These are phyloP conservation scores for Pleurotus citrinopileatus DNA, from an alignment of 768 basidiomycete genomes.

Conservation along the genomic window DNA sequence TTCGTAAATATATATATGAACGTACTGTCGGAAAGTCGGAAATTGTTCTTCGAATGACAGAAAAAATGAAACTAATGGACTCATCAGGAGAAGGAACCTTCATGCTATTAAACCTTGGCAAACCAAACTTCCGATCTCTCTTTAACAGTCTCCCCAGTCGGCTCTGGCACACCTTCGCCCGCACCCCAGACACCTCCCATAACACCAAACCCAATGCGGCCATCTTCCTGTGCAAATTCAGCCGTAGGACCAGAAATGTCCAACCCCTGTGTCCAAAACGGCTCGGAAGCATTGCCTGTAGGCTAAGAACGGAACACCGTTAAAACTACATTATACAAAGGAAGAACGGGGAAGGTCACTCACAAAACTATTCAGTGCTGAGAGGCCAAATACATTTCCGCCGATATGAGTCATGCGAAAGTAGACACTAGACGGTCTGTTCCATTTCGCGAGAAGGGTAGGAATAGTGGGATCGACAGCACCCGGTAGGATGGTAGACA, in stretches of 20 bases:
- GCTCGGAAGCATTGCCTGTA: constrained; percentile 17
- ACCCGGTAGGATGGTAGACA: constrained; percentile 19
- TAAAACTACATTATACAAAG: neutral
- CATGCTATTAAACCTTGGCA: constrained; percentile 14
- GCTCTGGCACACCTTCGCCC: constrained; percentile 15
- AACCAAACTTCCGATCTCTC: constrained; percentile 26
- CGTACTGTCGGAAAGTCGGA: too few relatives aligned
- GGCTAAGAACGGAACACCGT: constrained; percentile 12
- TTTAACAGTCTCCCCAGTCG: constrained; percentile 14
- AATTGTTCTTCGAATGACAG: too few relatives aligned
- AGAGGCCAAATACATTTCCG: constrained; percentile 20
- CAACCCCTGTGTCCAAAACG: constrained; percentile 17
- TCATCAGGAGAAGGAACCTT: too few relatives aligned
- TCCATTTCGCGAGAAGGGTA: constrained; percentile 21
- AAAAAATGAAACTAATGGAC: too few relatives aligned
- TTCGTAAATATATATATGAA: too few relatives aligned
- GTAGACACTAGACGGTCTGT: constrained; percentile 16
- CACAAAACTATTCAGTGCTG: constrained; percentile 17
- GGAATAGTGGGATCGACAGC: constrained; percentile 18
- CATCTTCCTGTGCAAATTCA: constrained; percentile 15
- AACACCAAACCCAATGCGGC: constrained; percentile 16
- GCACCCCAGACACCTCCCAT: constrained; percentile 20
- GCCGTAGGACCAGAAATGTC: constrained; percentile 12
- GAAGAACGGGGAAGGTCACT: constrained; percentile 1
- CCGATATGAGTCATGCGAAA: constrained; percentile 22